phyloP scores from a whole-genome alignment of 2,329 filamentous ascomycete species.

The Cytospora mali region DNA sequence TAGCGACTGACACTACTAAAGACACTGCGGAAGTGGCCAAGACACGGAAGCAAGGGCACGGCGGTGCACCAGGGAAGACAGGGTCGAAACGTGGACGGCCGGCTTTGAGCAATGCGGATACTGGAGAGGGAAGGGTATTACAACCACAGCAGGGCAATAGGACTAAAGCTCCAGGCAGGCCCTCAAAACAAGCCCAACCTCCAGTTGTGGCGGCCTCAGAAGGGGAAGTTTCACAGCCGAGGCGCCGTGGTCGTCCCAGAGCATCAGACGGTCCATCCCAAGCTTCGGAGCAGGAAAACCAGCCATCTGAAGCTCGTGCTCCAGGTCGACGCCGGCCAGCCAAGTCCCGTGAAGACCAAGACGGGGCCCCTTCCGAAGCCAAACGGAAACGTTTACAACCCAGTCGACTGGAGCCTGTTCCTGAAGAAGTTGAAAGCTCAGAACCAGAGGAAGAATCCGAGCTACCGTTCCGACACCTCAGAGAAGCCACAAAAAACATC shows the following conservation, averaged over 20 bases:
- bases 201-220: constrained; percentile 19
- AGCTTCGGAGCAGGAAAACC: constrained; percentile 4
- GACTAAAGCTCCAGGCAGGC: background rate
- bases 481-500: constrained; percentile 54
- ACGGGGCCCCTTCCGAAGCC: background rate
- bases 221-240: constrained; percentile 21
- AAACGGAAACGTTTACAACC: background rate
- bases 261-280: constrained; percentile 14
- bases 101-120: constrained; percentile 1
- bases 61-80: background rate
- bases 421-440: constrained; percentile 10
- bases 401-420: background rate
- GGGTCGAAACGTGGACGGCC: constrained; percentile 7
- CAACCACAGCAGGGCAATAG: constrained; percentile 12
- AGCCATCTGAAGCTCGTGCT: background rate
- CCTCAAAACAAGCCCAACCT: background rate
- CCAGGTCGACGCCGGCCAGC: constrained; percentile 2
- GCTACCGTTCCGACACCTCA: constrained; percentile 53
- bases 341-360: constrained; percentile 19
- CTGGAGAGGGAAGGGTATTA: background rate
- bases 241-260: constrained; percentile 29
- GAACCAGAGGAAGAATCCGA: constrained; percentile 29
- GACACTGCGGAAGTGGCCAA: background rate
- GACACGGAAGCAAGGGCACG: background rate
- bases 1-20: background rate